Base-by-base conservation (phyloP, 257 asterid genomes). In the Mentha longifolia region DNA sequence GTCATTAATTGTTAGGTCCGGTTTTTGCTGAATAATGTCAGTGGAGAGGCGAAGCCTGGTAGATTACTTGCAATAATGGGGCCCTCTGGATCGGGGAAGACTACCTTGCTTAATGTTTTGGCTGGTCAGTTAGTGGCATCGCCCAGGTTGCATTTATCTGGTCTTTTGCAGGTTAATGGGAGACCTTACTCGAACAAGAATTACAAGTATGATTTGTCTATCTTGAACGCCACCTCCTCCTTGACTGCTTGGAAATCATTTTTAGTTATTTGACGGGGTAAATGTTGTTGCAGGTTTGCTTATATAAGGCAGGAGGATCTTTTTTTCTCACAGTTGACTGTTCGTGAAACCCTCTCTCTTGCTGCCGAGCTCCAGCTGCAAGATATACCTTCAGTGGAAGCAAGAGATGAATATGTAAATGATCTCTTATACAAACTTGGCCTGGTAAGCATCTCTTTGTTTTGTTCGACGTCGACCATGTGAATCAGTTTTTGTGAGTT, bases 41-140 rank as follows among this genome's bases (percentile, higher is more conserved):
- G 87, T 67, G 99, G 97, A 76, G 97, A 94, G 78, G 99, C 97
- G 25, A 89, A 83, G 78, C 97, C 97, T 60, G 97, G 99, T 77
- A 78, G 96, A 73, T 83, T 94, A 79, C 95, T 94, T 41, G 97
- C 99, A 51, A 69, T 94, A 69, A 94, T 94, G 97, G 99, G 99
- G 54, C 99, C 99, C 65, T 94, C 99, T 43, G 99, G 99, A 42
- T 89, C 99, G 20, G 99, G 99, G 72, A 94, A 94, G 85, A 94
- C 99, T 57, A 94, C 99, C 67, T 78, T 94, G 86, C 96, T 94
- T 72, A 94, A 91, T 78, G 87, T 91, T 73, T 85, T 94, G 79
- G 96, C 97, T 4, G 95, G 97, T 81, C 99, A 94, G 88, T 76
- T 80, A 67, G 77, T 61, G 61, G 88, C 95, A 47, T 91, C 97